Conservation (phyloP, 2,329 filamentous ascomycete genomes). For the Tolypocladium amazonense region DNA sequence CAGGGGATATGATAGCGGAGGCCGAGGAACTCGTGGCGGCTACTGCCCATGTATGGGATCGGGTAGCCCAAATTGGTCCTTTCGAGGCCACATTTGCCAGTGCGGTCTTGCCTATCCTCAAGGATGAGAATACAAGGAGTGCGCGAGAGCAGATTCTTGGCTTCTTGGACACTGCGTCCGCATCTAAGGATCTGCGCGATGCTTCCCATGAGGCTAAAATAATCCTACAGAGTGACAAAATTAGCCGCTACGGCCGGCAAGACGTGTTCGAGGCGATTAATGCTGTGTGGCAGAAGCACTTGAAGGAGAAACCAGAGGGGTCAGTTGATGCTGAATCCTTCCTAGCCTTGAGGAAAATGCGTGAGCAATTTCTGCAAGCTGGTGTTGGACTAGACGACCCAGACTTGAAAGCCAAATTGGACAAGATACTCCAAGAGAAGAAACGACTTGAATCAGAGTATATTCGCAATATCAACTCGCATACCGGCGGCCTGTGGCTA, state of each 20-base stretch:
- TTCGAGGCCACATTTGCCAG: not conserved
- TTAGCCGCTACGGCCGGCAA: not conserved
- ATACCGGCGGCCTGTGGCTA: not conserved
- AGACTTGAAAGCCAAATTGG: not conserved
- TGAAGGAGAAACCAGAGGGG: not conserved
- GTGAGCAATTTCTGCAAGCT: not conserved
- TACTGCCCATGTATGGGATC: not conserved
- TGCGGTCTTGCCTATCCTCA: not conserved
- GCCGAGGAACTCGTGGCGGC: not conserved
- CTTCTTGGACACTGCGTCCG: not conserved
- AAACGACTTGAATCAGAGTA: not conserved
- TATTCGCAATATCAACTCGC: not conserved
- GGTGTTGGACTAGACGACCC: not conserved
- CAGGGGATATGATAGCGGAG: not conserved
- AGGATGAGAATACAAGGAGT: not conserved
- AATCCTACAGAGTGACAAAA: not conserved
- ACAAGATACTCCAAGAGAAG: not conserved
- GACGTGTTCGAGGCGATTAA: not conserved
- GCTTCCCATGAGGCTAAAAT: not conserved
- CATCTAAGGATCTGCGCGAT: not conserved
- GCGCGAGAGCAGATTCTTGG: not conserved
- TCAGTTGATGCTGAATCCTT: not conserved
- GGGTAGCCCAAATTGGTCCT: not conserved
- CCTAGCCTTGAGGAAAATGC: not conserved
- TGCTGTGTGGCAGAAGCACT: not conserved